phyloP scores from a whole-genome alignment of 441 rosid genomes.

The Mallotus repandus region DNA sequence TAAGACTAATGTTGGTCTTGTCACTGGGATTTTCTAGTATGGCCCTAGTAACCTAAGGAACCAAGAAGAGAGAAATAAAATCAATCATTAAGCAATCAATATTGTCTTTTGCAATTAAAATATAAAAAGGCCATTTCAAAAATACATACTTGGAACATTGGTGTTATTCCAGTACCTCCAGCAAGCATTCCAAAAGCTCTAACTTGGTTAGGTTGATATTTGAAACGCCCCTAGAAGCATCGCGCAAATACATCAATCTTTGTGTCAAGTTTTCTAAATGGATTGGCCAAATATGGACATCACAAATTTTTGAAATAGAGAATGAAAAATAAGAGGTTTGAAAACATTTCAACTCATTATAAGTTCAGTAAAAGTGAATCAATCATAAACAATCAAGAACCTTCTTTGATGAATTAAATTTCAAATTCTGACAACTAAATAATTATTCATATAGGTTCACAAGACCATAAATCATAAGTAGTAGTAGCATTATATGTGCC shows the following conservation, averaged over 20 bases:
- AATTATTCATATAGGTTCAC: background rate
- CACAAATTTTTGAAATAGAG: too few relatives aligned
- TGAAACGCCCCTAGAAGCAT: conserved; percentile 68
- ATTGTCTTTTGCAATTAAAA: too few relatives aligned
- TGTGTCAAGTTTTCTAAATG: too few relatives aligned
- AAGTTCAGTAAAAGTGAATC: too few relatives aligned
- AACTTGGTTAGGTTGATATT: conserved; percentile 74
- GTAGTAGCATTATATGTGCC: too few relatives aligned
- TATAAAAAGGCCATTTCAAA: too few relatives aligned
- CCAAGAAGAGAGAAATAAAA: conserved; percentile 20
- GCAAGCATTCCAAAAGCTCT: conserved; percentile 95
- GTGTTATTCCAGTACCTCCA: conserved; percentile 98
- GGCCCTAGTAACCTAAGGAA: conserved; percentile 69
- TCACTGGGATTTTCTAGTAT: conserved; percentile 80
- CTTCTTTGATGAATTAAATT: too few relatives aligned
- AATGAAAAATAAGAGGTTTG: too few relatives aligned
- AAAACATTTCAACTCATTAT: too few relatives aligned
- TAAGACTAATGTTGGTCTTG: conserved; percentile 70
- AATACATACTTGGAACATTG: conserved; percentile 84
- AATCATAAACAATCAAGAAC: too few relatives aligned
- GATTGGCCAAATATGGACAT: too few relatives aligned
- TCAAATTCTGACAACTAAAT: background rate
- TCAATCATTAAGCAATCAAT: background rate
- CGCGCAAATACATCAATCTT: too few relatives aligned
- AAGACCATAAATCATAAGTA: background rate